Evolutionary conservation across 148 eudicot genomes (phyloP), one percentile per base, ranked within the genome.

Genomic region (Dianthus caryophyllus): DNA sequence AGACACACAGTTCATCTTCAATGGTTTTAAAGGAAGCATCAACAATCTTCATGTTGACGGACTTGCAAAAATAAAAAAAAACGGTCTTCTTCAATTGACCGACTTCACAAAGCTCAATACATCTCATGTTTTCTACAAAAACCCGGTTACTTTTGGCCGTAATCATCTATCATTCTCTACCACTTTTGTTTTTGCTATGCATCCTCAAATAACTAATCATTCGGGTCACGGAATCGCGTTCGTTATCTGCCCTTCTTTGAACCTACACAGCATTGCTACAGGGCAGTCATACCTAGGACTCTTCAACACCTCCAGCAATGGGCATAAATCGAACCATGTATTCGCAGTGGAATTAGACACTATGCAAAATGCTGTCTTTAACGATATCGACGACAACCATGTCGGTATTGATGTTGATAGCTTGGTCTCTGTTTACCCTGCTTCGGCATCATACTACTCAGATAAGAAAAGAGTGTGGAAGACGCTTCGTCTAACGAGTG

Each of bases 291-390:
- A n/a, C n/a, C 47, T 74, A 18, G 77, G 77, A 27, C 63, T 74
- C 33, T 53, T 74, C 38, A 52, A 74, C 52, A 1, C 61, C 52
- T 38, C 77, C 48, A 61, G n/a, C 48, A 52, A 41, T 29, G 56
- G 68, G 26, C 67, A 26, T 16, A 2, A 46, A 5, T 67, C 63
- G 0, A 78, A 74, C 27, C 81, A 70, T 70, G 15, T 74, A 17
- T 55, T 78, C 39, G 78, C 69, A 0, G 21, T 79, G 18, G 79
- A 71, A 60, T 54, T 79, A 14, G 82, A 79, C 57, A 62, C 78
- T 7, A 2, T 61, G 17, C 16, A 6, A 17, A 75, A 54, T 41
- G 15, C 33, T 8, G 55, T 59, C 0, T 12, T 67, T 44, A 0
- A 43, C 3, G 82, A 67, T 12, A 67, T 58, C 2, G 30, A 75